Evolutionary conservation across 108 stramenopile genomes (phyloP), one percentile per base, ranked within the genome.

Genomic region (Nannochloropsis gaditana): DNA sequence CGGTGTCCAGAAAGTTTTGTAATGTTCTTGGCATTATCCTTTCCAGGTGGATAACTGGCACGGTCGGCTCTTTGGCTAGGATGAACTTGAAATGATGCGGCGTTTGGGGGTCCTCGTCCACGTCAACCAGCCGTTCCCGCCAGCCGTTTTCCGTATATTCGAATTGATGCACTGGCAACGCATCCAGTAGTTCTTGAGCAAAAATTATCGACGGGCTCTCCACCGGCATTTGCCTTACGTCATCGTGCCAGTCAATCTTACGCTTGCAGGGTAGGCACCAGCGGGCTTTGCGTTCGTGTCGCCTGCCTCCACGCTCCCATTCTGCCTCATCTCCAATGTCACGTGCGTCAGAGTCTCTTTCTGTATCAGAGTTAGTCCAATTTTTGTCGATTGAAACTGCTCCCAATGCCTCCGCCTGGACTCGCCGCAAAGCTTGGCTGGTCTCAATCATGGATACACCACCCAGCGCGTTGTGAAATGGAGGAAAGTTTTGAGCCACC

Each of bases 121-220:
- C 90, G 90, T 97, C 96, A 9, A 99, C 93, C 88, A 97, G 85
- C 59, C 95, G 91, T 92, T 99, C 98, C 86, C 96, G 91, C 98
- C 98, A 99, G 19, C 96, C 95, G 10, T 95, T 88, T 79, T 90
- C 91, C 19, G 87, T 87, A 79, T 81, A 86, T 91, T 95, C 92
- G 88, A 99, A 97, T 79, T 92, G 92, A 88, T 99, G 96, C 17
- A 96, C 92, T 19, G 98, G 97, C 9, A 99, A 90, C 17, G 97
- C 97, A 89, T 99, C 97, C 47, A 98, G 79, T 73, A 99, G 93
- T 83, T 99, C 98, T 89, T 99, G 98, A 44, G 93, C 93, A 9
- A 99, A 86, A 41, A 95, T 82, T 73, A 94, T 90, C 9, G 90
- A 89, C 19, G 93, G 92, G 3, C 92, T 86, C 3, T 84, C 86